These are phyloP conservation scores for Gossypium herbaceum DNA, from an alignment of 345 rosid species.

Conservation along the genomic window DNA sequence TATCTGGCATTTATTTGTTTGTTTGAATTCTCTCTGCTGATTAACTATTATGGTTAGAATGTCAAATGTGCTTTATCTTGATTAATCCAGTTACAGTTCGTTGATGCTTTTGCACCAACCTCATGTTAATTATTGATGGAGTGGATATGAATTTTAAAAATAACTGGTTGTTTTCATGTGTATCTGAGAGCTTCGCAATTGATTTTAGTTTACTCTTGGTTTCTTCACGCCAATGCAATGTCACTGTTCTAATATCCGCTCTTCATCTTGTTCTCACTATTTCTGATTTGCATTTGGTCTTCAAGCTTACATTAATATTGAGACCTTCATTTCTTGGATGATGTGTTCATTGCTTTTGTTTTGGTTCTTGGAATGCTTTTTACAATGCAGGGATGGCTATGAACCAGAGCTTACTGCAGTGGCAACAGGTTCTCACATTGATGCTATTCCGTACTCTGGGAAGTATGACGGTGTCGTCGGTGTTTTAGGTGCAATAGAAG, in stretches of 20 bases:
- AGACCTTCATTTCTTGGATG: neutral
- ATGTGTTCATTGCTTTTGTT: neutral
- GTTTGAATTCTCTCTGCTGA: neutral
- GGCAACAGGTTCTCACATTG: conserved; percentile 92
- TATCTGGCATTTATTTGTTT: neutral
- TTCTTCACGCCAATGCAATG: neutral
- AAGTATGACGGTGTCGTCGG: conserved; percentile 97
- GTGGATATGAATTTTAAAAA: neutral
- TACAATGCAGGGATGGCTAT: conserved; percentile 57
- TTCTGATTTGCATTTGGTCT: conserved; percentile 1
- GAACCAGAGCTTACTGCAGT: conserved; percentile 65
- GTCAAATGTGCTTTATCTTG: conserved; percentile 5
- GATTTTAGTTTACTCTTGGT: neutral
- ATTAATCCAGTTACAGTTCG: neutral
- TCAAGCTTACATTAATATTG: neutral
- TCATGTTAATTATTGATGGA: neutral
- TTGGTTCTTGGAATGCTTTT: conserved; percentile 4
- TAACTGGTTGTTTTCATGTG: neutral
- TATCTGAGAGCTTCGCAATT: neutral
- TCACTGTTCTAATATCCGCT: neutral
- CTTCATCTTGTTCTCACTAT: neutral
- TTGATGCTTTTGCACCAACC: neutral
- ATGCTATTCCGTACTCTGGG: conserved; percentile 97
- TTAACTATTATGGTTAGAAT: neutral
- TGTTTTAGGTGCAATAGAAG: conserved; percentile 95